A percentile compares a stretch with the other conserved stretches of the same genome.
Conservation (phyloP, 169 alveolate species). For the Cardiosporidium cionae region DNA sequence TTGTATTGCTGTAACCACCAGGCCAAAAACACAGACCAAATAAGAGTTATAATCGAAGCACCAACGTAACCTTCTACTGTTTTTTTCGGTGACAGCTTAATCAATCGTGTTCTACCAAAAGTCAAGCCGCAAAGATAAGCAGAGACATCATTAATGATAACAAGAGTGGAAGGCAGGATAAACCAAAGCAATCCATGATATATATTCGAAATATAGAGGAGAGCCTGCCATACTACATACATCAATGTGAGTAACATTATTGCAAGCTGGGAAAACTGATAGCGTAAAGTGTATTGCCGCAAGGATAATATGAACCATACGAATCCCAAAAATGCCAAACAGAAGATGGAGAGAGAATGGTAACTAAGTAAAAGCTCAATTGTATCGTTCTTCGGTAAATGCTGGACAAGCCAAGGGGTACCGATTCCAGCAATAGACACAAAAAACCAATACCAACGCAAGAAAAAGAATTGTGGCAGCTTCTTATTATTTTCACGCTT, state of each 20-base stretch:
- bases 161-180: conserved; percentile 83
- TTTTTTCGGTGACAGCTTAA: conserved; percentile 93
- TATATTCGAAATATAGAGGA: conserved; percentile 75
- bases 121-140: conserved; percentile 91
- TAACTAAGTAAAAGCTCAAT: conserved; percentile 52
- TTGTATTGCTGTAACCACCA: conserved; percentile 49
- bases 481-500: conserved; percentile 52
- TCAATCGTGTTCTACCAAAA: conserved; percentile 86
- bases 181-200: conserved; percentile 94
- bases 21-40: conserved; percentile 41
- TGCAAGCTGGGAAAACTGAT: conserved; percentile 88
- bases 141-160: conserved; percentile 85
- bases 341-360: conserved; percentile 75
- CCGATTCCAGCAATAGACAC: conserved; percentile 52
- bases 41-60: conserved; percentile 26
- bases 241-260: conserved; percentile 60
- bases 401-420: conserved; percentile 21
- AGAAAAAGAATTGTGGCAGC: conserved; percentile 47
- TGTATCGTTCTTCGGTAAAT: not conserved
- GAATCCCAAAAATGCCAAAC: conserved; percentile 74
- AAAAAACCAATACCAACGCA: conserved; percentile 62
- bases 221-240: conserved; percentile 60
- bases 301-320: conserved; percentile 80
- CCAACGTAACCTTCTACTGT: conserved; percentile 97
- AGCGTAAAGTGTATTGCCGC: conserved; percentile 71